Percentiles rank a stretch among this genome's conserved stretches.
Evolutionary conservation across 2,329 filamentous ascomycete genomes (phyloP).

Genomic region (Aspergillus sp.): DNA sequence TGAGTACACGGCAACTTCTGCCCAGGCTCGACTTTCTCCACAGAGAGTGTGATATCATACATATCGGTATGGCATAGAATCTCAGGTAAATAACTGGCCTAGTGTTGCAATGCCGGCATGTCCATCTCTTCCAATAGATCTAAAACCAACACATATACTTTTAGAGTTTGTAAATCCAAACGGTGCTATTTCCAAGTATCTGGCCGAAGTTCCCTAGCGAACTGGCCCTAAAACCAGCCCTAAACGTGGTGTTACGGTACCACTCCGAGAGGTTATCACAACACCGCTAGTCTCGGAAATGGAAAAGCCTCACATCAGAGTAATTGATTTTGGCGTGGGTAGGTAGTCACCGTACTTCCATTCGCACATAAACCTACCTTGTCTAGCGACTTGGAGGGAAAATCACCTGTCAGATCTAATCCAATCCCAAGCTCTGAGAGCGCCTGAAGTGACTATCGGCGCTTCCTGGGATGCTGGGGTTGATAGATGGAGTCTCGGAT

Average conservation of each 20-base stretch:
- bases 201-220: slow-evolving; percentile 11
- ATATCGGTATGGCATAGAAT: slow-evolving; percentile 15
- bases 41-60: slow-evolving; percentile 17
- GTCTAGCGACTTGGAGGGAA: no score
- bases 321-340: slow-evolving; percentile 19
- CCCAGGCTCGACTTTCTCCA: slow-evolving; percentile 23
- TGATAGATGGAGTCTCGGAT: no score
- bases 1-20: slow-evolving; percentile 19
- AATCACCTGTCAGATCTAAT: no score
- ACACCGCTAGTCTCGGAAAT: slow-evolving; percentile 16
- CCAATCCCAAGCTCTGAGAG: no score
- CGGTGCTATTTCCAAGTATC: slow-evolving; percentile 11
- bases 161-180: slow-evolving; percentile 14
- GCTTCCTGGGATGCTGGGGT: no score
- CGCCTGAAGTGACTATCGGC: no score
- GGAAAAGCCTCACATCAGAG: slow-evolving; percentile 9
- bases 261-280: slow-evolving; percentile 18
- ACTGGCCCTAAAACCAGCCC: not conserved
- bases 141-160: slow-evolving; percentile 21
- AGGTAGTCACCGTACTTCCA: slow-evolving; percentile 1
- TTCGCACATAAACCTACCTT: no score
- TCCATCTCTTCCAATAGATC: slow-evolving; percentile 8
- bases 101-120: slow-evolving; percentile 3
- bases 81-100: not conserved
- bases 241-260: slow-evolving; percentile 1